phyloP scores from a whole-genome alignment of 495 filamentous ascomycete species.

The Talaromyces proteolyticus region DNA sequence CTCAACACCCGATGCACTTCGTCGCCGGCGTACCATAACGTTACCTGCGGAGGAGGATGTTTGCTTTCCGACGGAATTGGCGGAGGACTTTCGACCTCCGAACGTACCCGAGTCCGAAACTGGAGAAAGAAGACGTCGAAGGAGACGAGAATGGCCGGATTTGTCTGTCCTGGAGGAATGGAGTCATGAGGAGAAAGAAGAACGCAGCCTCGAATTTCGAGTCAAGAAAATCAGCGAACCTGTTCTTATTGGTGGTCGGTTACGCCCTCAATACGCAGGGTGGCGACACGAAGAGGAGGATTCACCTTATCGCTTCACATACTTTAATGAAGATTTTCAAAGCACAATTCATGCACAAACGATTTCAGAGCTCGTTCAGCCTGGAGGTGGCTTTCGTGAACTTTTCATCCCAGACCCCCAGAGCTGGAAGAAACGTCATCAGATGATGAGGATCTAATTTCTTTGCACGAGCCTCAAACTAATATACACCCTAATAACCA shows the following conservation, averaged over 20 bases:
- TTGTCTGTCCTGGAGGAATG: slow-evolving; percentile 80
- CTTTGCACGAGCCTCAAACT: slow-evolving; percentile 4
- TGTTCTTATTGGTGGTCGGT: slow-evolving; percentile 78
- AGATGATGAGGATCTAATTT: slow-evolving; percentile 42
- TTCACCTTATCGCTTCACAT: slow-evolving; percentile 90
- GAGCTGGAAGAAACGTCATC: slow-evolving; percentile 59
- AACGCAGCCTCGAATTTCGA: slow-evolving; percentile 76
- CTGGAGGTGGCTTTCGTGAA: slow-evolving; percentile 74
- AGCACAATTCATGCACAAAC: slow-evolving; percentile 94
- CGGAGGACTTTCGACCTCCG: slow-evolving; percentile 63
- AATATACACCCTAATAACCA: slow-evolving; percentile 12
- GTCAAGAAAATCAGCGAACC: slow-evolving; percentile 92
- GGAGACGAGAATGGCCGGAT: slow-evolving; percentile 59
- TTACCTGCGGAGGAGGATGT: slow-evolving; percentile 76
- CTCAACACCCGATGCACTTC: slow-evolving; percentile 26
- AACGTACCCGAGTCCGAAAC: slow-evolving; percentile 23
- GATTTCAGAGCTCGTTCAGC: slow-evolving; percentile 84
- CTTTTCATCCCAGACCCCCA: slow-evolving; percentile 73
- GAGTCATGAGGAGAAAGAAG: slow-evolving; percentile 87
- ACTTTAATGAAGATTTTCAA: slow-evolving; percentile 95
- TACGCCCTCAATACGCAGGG: slow-evolving; percentile 69
- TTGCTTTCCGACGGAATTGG: slow-evolving; percentile 86
- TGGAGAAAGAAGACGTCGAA: slow-evolving; percentile 48
- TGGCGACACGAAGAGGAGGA: slow-evolving; percentile 92
- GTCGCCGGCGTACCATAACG: slow-evolving; percentile 45